A percentile compares a stretch with the other conserved stretches of the same genome.
phyloP scores from a whole-genome alignment of 805 yeast species.

The Yarrowia deformans region DNA sequence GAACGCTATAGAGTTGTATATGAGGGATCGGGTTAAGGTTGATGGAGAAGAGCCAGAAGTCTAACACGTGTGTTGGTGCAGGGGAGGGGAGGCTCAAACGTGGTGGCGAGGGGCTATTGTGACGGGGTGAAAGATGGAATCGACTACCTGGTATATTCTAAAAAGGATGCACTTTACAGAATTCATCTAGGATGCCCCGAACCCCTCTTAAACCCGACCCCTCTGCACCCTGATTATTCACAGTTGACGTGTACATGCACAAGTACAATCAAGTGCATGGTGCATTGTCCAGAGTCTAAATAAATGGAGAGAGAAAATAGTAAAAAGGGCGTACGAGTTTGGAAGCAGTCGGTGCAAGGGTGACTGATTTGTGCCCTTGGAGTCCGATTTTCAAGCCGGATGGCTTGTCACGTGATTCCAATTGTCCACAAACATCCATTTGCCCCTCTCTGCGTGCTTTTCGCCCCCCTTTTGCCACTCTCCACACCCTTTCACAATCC shows the following conservation, averaged over 20 bases:
- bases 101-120: neutral
- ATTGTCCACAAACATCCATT: too few species aligned
- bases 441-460: too few species aligned
- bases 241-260: slow-evolving; percentile 25
- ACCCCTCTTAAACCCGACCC: neutral
- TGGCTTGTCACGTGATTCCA: neutral
- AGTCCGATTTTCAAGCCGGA: neutral
- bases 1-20: slow-evolving; percentile 35
- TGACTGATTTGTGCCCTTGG: neutral
- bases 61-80: neutral
- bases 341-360: slow-evolving; percentile 3
- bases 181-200: neutral
- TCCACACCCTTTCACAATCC: neutral
- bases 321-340: neutral
- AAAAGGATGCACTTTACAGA: neutral
- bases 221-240: slow-evolving; percentile 3
- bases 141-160: neutral
- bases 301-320: neutral
- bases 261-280: neutral
- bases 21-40: slow-evolving; percentile 5
- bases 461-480: slow-evolving; percentile 9
- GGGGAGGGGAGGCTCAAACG: neutral
- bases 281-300: neutral
- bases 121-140: neutral
- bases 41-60: slow-evolving; percentile 11